These are phyloP conservation scores for Plectranthus barbatus DNA, from an alignment of 257 asterid genomes.

Conservation along the genomic window DNA sequence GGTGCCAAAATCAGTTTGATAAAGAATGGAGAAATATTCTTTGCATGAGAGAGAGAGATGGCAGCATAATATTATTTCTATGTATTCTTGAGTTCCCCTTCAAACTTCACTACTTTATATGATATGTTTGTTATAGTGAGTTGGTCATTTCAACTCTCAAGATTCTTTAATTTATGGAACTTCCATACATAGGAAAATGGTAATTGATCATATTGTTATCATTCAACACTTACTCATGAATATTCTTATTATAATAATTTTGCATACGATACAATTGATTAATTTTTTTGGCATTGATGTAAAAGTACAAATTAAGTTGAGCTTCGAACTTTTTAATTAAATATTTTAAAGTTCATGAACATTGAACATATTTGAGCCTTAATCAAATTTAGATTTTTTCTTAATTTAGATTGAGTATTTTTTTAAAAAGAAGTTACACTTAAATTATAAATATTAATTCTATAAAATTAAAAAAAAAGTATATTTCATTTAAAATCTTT, in stretches of 20 bases:
- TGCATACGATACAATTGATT: neutral
- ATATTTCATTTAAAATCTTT: too few relatives aligned
- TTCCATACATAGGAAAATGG: neutral
- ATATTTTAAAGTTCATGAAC: too few relatives aligned
- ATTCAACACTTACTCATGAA: neutral
- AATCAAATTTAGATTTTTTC: too few relatives aligned
- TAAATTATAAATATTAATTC: too few relatives aligned
- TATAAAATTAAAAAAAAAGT: too few relatives aligned
- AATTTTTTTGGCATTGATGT: too few relatives aligned
- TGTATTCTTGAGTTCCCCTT: slow-evolving; percentile 22
- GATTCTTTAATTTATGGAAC: neutral
- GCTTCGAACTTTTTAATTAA: too few relatives aligned
- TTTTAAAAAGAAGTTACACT: too few relatives aligned
- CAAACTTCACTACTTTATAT: slow-evolving; percentile 14
- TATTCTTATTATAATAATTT: too few relatives aligned
- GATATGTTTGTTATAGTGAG: neutral
- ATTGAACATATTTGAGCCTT: too few relatives aligned
- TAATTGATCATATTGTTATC: neutral
- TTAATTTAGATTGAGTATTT: too few relatives aligned
- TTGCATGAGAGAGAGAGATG: neutral
- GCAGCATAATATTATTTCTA: neutral
- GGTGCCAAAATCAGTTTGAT: neutral
- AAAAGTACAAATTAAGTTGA: too few relatives aligned
- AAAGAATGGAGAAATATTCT: neutral
- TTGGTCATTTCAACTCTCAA: neutral